Evolutionary conservation across 306 rosid genomes (phyloP).

Genomic region (Quercus variabilis): DNA sequence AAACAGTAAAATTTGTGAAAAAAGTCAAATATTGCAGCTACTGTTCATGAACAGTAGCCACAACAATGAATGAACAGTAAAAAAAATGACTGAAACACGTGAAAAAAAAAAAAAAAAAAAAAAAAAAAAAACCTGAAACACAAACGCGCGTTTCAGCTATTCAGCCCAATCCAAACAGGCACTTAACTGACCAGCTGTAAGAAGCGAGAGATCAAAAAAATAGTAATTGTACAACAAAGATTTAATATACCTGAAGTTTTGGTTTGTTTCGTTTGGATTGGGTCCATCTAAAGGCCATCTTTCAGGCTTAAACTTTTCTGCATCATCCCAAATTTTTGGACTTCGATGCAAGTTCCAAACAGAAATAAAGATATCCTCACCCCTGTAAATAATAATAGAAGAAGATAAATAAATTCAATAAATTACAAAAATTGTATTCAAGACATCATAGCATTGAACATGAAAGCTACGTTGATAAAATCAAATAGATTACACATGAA

Average conservation of each 20-base stretch:
- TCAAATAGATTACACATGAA: neutral
- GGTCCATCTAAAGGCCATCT: conserved; percentile 98
- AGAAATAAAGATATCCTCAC: conserved; percentile 90
- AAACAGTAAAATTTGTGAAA: too few relatives aligned
- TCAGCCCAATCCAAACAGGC: too few relatives aligned
- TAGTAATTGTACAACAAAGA: neutral
- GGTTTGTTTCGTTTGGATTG: conserved; percentile 92
- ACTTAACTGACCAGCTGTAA: neutral
- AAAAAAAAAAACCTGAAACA: too few relatives aligned
- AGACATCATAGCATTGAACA: neutral
- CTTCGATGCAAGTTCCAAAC: conserved; percentile 93
- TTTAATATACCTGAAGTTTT: conserved; percentile 67
- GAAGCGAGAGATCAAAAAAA: neutral
- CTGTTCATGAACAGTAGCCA: too few relatives aligned
- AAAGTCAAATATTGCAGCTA: too few relatives aligned
- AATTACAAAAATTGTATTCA: neutral
- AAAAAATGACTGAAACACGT: too few relatives aligned
- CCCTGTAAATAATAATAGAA: conserved; percentile 49
- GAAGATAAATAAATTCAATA: neutral
- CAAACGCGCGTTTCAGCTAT: too few relatives aligned
- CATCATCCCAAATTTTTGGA: conserved; percentile 76
- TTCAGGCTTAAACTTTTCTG: conserved; percentile 86
- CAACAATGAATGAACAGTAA: too few relatives aligned
- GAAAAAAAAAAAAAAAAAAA: too few relatives aligned
- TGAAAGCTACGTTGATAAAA: neutral